Evolutionary conservation across 345 rosid species (phyloP), one percentile per base, ranked within the genome.

Genomic region (Abelmoschus esculentus): DNA sequence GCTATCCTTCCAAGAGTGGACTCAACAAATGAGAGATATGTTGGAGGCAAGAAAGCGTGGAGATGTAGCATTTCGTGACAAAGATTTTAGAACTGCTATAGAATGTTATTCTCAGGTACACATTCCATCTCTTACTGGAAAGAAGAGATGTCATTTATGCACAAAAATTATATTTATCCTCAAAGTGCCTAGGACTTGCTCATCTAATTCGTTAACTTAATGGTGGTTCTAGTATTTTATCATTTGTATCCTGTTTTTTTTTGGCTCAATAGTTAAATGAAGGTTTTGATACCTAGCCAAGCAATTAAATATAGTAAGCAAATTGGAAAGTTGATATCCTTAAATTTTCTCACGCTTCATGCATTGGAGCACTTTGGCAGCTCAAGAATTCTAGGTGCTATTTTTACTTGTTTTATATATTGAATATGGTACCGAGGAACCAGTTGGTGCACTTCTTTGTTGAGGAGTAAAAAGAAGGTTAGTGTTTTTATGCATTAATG

Each of bases 1-100:
- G 93, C 80, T 91, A 70, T 93, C 97, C 55, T 93, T 93, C 73
- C 97, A 93, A 83, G 97, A 93, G 80, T 93, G 97, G 98, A 78
- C 95, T 38, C 92, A 93, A 73, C 90, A 86, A 70, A 93, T 91
- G 72, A 86, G 90, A 80, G 97, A 91, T 75, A 87, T 84, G 87
- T 79, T 92, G 83, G 95, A 89, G 77, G 91, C 91, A 6, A 86
- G 96, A 82, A 89, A 89, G 76, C 85, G 84, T 61, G 98, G 96
- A 3, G 98, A 93, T 69, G 82, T 80, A 54, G 95, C 91, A 70
- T 93, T 91, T 66, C 81, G 89, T 2, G 89, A 85, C 62, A 89
- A 73, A 80, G 88, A 80, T 77, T 89, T 85, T 64, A 82, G 73
- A 73, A 76, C 90, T 66, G 91, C 97, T 53, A 82, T 91, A 7